Evolutionary conservation across 192 early-diverging fungal genomes (phyloP), one percentile per base, ranked within the genome.

Genomic region (Entomortierella parvispora): DNA sequence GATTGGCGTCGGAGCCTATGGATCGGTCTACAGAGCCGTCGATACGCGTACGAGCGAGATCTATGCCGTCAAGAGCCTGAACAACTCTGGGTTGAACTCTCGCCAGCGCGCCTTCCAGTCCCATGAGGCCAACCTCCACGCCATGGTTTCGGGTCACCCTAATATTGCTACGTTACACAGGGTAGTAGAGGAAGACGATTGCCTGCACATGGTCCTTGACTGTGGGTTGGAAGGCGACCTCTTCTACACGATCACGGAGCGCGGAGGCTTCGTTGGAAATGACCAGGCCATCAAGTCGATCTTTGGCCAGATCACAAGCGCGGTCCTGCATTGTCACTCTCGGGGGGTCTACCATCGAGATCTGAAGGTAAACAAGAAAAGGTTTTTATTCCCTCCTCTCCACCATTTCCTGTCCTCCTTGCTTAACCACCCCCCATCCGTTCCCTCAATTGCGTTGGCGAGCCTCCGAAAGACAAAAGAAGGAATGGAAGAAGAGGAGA

Each of bases 231-330:
- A 93, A 42, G 96, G 97, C 32, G 97, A 99, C 85, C 81, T 99
- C 44, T 99, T 99, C 79, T 93, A 95, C 42, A 90, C 90, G 34
- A 97, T 99, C 61, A 94, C 96, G 14, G 89, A 87, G 31, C 86
- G 90, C 15, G 92, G 92, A 43, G 89, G 84, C 29, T 90, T 94
- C 18, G 54, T 86, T 26, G 82, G 84, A 70, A 89, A 89, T 37
- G 93, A 94, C 72, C 51, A 78, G 40, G 93, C 93, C 31, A 89
- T 95, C 43, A 91, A 93, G 25, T 82, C 85, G 33, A 91, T 97
- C 50, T 87, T 98, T 67, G 79, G 92, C 26, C 93, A 95, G 81
- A 91, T 98, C 26, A 78, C 97, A 37, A 85, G 91, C 58, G 94
- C 94, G 17, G 88, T 98, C 45, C 80, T 89, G 50, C 87, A 90